Evolutionary conservation across 352 stramenopile genomes (phyloP).

Genomic region (Aphanomyces invadans): DNA sequence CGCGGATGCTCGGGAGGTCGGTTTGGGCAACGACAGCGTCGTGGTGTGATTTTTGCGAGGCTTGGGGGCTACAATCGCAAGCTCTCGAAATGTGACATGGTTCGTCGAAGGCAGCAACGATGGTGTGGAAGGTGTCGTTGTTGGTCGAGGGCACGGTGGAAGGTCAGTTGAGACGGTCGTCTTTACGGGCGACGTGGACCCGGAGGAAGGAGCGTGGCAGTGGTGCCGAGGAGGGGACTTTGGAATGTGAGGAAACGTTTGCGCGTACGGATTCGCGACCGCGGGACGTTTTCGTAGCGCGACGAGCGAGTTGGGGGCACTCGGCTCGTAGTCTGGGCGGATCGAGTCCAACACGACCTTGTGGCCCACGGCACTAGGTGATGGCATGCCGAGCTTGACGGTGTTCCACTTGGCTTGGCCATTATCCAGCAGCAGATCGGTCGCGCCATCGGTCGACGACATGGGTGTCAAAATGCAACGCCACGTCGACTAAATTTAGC

Average conservation of each 20-base stretch:
- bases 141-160: not conserved
- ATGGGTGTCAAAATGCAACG: too few species aligned
- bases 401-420: constrained; percentile 15
- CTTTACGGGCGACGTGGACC: not conserved
- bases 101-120: not conserved
- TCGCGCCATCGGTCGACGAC: not conserved
- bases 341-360: constrained; percentile 12
- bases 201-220: not conserved
- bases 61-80: not conserved
- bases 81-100: not conserved
- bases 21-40: not conserved
- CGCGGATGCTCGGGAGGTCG: not conserved
- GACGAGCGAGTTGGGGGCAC: not conserved
- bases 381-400: constrained; percentile 11
- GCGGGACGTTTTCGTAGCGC: not conserved
- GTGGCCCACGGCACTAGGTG: not conserved
- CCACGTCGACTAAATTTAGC: not conserved
- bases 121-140: not conserved
- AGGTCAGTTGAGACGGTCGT: too few species aligned
- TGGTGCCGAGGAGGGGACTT: not conserved
- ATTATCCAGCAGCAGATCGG: not conserved
- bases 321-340: not conserved
- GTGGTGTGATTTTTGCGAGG: not conserved
- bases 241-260: constrained; percentile 14
- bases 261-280: constrained; percentile 4